Conservation (phyloP, 805 yeast species). For the Ogataea saltuana region DNA sequence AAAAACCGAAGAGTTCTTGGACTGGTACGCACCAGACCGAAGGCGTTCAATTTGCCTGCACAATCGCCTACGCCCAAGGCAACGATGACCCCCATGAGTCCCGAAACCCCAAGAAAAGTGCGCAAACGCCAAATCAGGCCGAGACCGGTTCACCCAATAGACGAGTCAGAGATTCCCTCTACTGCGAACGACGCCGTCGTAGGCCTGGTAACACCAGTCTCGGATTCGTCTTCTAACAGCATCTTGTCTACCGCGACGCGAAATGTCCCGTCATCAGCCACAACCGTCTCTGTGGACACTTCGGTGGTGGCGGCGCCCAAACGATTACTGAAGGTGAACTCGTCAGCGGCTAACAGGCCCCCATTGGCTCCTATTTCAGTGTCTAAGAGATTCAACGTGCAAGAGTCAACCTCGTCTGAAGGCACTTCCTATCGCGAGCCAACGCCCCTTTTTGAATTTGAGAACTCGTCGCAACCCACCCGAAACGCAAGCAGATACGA, state of each 20-base stretch:
- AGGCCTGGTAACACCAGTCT: constrained; percentile 6
- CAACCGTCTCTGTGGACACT: constrained; percentile 3
- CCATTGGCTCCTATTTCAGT: constrained; percentile 1
- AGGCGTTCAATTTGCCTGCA: constrained; percentile 1
- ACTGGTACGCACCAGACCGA: constrained; percentile 16
- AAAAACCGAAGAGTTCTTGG: constrained; percentile 19
- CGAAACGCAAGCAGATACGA: constrained; percentile 2
- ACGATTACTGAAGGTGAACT: constrained; percentile 2
- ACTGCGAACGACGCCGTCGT: constrained; percentile 7
- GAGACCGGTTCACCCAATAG: constrained; percentile 3
- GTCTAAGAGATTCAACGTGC: neutral
- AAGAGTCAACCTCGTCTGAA: constrained; percentile 7
- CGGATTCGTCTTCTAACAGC: constrained; percentile 2
- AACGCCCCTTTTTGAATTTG: constrained; percentile 14
- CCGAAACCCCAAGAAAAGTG: neutral
- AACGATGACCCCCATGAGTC: neutral
- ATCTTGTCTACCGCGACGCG: neutral
- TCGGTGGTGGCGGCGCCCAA: neutral
- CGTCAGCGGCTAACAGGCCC: no score
- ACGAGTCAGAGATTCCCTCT: constrained; percentile 1
- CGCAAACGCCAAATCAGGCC: constrained; percentile 4
- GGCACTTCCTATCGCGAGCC: constrained; percentile 14
- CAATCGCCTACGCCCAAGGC: neutral
- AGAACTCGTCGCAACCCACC: constrained; percentile 7
- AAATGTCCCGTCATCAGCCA: constrained; percentile 1